Percentiles rank a stretch among this genome's conserved stretches.
Evolutionary conservation across 371 early-diverging fungal species (phyloP).

Genomic region (Coemansia sp.): DNA sequence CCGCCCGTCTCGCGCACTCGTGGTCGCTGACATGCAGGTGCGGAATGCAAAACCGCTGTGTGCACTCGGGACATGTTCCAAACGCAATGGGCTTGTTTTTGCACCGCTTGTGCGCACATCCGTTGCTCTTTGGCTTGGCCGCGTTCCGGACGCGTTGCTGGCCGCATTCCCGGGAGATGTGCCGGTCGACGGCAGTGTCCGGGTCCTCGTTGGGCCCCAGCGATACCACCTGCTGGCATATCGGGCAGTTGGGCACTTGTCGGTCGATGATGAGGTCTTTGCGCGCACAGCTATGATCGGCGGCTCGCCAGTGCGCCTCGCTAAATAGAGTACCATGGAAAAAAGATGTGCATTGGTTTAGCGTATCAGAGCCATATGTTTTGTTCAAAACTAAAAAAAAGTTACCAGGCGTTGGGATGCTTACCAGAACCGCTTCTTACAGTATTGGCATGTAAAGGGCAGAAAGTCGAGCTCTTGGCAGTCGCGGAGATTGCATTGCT

Average conservation of each 20-base stretch:
- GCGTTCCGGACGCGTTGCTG: no score
- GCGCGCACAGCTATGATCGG: slow-evolving; percentile 30
- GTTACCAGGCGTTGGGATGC: neutral
- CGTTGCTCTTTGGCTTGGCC: neutral
- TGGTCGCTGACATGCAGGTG: slow-evolving; percentile 37
- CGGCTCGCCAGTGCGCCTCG: slow-evolving; percentile 45
- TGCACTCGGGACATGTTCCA: slow-evolving; percentile 23
- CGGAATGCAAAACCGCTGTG: slow-evolving; percentile 25
- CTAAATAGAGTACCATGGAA: slow-evolving; percentile 18
- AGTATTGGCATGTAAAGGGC: slow-evolving; percentile 24
- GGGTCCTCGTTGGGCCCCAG: slow-evolving; percentile 43
- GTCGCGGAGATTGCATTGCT: slow-evolving; percentile 15
- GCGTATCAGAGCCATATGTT: neutral
- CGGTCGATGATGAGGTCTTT: slow-evolving; percentile 33
- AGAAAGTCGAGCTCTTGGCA: slow-evolving; percentile 32
- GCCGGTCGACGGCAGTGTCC: slow-evolving; percentile 24
- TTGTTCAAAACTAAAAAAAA: neutral
- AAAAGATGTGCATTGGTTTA: neutral
- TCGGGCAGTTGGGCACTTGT: slow-evolving; percentile 48
- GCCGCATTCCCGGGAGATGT: slow-evolving; percentile 15
- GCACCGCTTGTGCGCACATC: slow-evolving; percentile 18
- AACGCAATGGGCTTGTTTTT: slow-evolving; percentile 25
- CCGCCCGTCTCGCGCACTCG: slow-evolving; percentile 14
- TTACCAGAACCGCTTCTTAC: slow-evolving; percentile 40
- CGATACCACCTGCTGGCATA: slow-evolving; percentile 41